Percentiles rank a stretch among this genome's conserved stretches.
These are phyloP conservation scores for Priceomyces carsonii DNA, from an alignment of 805 yeast genomes.

Conservation along the genomic window DNA sequence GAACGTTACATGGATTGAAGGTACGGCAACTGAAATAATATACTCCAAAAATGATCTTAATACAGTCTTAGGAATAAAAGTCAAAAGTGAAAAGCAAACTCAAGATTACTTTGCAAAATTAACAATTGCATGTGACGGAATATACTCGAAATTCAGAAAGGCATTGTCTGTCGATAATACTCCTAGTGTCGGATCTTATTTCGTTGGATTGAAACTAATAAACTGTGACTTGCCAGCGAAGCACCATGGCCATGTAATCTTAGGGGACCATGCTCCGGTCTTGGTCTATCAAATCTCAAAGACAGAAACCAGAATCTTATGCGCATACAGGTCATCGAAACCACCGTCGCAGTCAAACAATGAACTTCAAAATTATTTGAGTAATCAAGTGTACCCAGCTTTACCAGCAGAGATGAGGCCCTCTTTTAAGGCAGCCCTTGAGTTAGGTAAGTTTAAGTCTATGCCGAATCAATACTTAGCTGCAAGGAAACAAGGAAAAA, in stretches of 20 bases:
- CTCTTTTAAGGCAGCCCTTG: constrained; percentile 66
- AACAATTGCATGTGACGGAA: constrained; percentile 88
- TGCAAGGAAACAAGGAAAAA: constrained; percentile 62
- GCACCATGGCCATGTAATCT: constrained; percentile 84
- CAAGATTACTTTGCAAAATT: constrained; percentile 56
- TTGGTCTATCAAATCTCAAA: constrained; percentile 85
- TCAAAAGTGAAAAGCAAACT: constrained; percentile 46
- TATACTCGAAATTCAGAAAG: constrained; percentile 87
- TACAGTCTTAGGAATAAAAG: constrained; percentile 76
- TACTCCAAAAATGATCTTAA: constrained; percentile 47
- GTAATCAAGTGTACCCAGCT: constrained; percentile 58
- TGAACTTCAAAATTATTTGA: constrained; percentile 62
- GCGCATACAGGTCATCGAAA: constrained; percentile 76
- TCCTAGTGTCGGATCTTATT: constrained; percentile 78
- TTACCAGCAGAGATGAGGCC: constrained; percentile 68
- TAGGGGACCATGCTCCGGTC: constrained; percentile 86
- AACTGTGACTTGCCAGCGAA: constrained; percentile 76
- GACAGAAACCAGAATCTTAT: constrained; percentile 80
- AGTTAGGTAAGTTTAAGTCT: constrained; percentile 57
- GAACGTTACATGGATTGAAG: constrained; percentile 79
- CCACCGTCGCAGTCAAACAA: constrained; percentile 66
- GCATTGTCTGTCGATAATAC: constrained; percentile 59
- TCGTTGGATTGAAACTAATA: constrained; percentile 77
- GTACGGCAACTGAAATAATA: constrained; percentile 72
- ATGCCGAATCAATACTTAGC: constrained; percentile 95